These are phyloP conservation scores for Colletotrichum tabaci DNA, from an alignment of 2,329 filamentous ascomycete species.

Conservation along the genomic window DNA sequence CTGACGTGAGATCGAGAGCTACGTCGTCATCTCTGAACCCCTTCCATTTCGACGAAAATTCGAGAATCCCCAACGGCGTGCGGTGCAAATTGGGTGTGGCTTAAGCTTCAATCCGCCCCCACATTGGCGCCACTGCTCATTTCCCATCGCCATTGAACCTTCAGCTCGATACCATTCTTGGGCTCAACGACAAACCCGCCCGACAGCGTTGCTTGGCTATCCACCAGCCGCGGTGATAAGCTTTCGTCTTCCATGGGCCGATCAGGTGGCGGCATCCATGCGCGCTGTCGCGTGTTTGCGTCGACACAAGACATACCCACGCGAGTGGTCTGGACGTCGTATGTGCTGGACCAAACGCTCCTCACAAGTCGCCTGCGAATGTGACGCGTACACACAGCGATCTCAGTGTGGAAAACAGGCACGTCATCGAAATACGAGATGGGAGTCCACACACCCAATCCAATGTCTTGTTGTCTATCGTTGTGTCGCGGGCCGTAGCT, in stretches of 20 bases:
- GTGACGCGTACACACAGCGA: not conserved
- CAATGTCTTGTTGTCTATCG: not conserved
- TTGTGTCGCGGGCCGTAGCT: not conserved
- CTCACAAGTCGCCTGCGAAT: not conserved
- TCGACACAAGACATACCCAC: not conserved
- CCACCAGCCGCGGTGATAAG: slow-evolving; percentile 9
- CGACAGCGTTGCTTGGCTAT: not conserved
- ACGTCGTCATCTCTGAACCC: not conserved
- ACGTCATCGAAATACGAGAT: not conserved
- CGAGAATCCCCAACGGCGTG: slow-evolving; percentile 2
- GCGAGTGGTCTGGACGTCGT: not conserved
- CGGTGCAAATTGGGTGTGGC: slow-evolving; percentile 40
- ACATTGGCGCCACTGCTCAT: slow-evolving; percentile 22
- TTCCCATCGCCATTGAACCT: slow-evolving; percentile 18
- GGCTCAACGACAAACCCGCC: not conserved
- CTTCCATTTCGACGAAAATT: slow-evolving; percentile 18
- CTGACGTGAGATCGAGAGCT: not conserved
- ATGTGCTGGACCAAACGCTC: not conserved
- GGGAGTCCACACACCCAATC: not conserved
- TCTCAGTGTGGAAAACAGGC: not conserved
- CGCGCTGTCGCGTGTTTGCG: not conserved
- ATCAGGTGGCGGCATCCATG: slow-evolving; percentile 16
- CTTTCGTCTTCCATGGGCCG: slow-evolving; percentile 13
- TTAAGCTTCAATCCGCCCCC: slow-evolving; percentile 32
- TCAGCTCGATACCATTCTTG: not conserved